Evolutionary conservation across 805 yeast genomes (phyloP).

Genomic region (Suhomyces pyralidae): DNA sequence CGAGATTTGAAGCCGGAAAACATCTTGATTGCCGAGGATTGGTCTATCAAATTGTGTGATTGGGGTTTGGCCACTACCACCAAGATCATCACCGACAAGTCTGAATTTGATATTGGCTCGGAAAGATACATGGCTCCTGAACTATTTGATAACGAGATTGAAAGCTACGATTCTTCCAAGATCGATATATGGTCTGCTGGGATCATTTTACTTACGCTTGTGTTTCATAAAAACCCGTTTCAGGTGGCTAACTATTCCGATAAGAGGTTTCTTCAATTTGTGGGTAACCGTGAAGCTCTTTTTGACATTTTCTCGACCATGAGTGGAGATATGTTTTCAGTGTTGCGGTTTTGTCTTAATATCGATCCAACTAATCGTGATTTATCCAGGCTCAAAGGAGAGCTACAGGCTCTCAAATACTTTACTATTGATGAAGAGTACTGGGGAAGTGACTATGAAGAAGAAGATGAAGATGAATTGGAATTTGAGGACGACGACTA

Average conservation of each 20-base stretch:
- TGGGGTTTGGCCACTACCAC: constrained; percentile 58
- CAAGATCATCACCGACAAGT: constrained; percentile 51
- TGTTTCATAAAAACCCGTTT: constrained; percentile 89
- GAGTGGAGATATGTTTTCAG: constrained; percentile 84
- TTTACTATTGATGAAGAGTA: constrained; percentile 79
- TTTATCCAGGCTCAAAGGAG: constrained; percentile 55
- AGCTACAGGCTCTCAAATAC: constrained; percentile 55
- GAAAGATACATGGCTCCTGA: constrained; percentile 97
- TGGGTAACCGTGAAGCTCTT: constrained; percentile 80
- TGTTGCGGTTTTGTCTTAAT: constrained; percentile 70
- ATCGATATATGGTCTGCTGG: constrained; percentile 91
- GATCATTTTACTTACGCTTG: constrained; percentile 72
- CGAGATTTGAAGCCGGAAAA: constrained; percentile 30
- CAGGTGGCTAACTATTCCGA: constrained; percentile 76
- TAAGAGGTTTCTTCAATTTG: constrained; percentile 80
- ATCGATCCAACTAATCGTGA: constrained; percentile 86
- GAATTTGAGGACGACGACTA: constrained; percentile 25
- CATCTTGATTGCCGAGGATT: constrained; percentile 35
- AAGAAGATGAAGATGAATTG: constrained; percentile 30
- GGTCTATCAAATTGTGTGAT: constrained; percentile 57
- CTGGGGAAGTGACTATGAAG: constrained; percentile 50
- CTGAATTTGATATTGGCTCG: constrained; percentile 75
- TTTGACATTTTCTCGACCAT: constrained; percentile 89
- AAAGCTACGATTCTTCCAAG: constrained; percentile 71
- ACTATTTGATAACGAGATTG: constrained; percentile 59